These are phyloP conservation scores for Fraxinus dipetala DNA, from an alignment of 305 asterid genomes.

Conservation along the genomic window DNA sequence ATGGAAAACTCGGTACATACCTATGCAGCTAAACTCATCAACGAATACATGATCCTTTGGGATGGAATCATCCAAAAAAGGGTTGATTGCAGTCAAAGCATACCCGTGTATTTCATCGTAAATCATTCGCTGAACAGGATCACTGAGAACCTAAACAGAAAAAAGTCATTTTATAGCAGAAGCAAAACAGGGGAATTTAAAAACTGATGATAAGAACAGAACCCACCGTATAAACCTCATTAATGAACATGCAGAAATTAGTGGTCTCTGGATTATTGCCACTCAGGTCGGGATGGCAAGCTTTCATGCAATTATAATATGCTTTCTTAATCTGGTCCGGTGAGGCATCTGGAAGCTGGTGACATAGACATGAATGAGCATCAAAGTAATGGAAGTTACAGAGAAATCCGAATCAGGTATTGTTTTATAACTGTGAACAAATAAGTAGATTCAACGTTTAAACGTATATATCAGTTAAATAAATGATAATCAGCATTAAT, in stretches of 20 bases:
- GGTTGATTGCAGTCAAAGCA: constrained; percentile 79
- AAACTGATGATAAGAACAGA: neutral
- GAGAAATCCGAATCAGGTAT: neutral
- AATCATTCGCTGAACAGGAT: constrained; percentile 87
- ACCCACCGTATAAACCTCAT: constrained; percentile 80
- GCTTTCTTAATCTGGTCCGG: constrained; percentile 91
- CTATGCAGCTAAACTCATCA: constrained; percentile 98
- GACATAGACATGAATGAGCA: constrained; percentile 7
- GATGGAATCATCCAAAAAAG: constrained; percentile 70
- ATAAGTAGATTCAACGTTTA: neutral
- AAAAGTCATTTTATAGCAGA: constrained; percentile 26
- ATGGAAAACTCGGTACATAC: constrained; percentile 31
- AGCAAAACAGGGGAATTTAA: neutral
- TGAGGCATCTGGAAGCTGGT: constrained; percentile 87
- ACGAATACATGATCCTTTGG: constrained; percentile 82
- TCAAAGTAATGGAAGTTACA: neutral
- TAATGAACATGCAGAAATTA: constrained; percentile 88
- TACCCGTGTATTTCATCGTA: constrained; percentile 97
- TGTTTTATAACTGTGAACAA: neutral
- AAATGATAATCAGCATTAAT: neutral
- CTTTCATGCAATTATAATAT: constrained; percentile 86
- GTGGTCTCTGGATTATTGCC: constrained; percentile 87
- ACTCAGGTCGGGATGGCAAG: constrained; percentile 97
- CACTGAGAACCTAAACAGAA: constrained; percentile 81
- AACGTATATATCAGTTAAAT: neutral